Percentiles rank a stretch among this genome's conserved stretches.
Conservation (phyloP, 2,329 filamentous ascomycete genomes). For the Plectosphaerella plurivora region DNA sequence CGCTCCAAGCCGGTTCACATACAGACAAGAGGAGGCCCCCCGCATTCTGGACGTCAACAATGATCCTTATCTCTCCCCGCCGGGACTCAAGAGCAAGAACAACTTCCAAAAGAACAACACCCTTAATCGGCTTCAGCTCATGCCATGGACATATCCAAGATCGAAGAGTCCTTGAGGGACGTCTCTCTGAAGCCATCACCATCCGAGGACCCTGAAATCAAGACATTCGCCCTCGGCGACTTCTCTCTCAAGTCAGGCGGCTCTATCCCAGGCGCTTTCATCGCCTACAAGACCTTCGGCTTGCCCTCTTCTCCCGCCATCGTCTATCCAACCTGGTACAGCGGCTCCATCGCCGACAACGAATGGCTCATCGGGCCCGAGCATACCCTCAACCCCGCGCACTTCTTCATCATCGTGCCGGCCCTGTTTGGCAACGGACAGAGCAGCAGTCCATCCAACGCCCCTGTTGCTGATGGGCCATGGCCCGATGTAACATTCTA, state of each 20-base stretch:
- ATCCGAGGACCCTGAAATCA: conserved; percentile 6
- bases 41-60: too few species aligned
- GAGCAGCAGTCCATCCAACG: conserved; percentile 48
- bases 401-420: conserved; percentile 45
- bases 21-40: too few species aligned
- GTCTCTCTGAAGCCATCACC: too few species aligned
- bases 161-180: too few species aligned
- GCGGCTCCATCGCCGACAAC: conserved; percentile 60
- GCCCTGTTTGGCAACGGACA: conserved; percentile 50
- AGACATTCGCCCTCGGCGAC: conserved; percentile 57
- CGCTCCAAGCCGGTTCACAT: too few species aligned
- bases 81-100: too few species aligned
- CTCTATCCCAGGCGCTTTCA: conserved; percentile 58
- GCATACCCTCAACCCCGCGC: conserved; percentile 57
- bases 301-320: conserved; percentile 57
- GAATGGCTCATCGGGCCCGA: conserved; percentile 67
- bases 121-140: too few species aligned
- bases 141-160: too few species aligned
- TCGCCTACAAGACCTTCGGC: conserved; percentile 76
- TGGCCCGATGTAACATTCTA: conserved; percentile 42
- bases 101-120: too few species aligned
- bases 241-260: conserved; percentile 63
- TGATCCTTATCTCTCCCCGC: too few species aligned
- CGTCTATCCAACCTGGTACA: conserved; percentile 74
- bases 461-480: conserved; percentile 18